A percentile compares a stretch with the other conserved stretches of the same genome.
These are phyloP conservation scores for Henckelia pumila DNA, from an alignment of 257 asterid species.

Conservation along the genomic window DNA sequence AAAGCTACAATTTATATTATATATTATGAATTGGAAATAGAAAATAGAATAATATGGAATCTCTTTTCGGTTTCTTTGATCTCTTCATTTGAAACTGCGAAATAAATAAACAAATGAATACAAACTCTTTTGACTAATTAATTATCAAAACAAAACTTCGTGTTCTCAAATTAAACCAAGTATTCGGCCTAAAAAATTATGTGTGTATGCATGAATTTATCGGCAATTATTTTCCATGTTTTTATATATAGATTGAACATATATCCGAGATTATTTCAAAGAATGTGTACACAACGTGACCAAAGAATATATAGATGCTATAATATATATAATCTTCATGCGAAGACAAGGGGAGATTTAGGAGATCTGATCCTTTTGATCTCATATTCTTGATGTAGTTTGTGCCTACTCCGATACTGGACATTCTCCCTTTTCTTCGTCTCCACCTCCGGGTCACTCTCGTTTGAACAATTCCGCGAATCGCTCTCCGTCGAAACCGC, in stretches of 20 bases:
- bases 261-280: background rate
- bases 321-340: background rate
- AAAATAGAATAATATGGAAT: no score
- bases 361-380: background rate
- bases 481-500: conserved; percentile 13
- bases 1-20: no score
- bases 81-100: no score
- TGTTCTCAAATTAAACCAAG: no score
- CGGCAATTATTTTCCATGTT: background rate
- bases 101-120: no score
- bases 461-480: background rate
- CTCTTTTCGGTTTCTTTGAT: no score
- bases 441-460: background rate
- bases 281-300: background rate
- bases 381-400: background rate
- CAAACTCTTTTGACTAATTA: no score
- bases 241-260: no score
- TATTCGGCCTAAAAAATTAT: background rate
- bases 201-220: background rate
- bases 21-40: no score
- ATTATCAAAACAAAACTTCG: background rate
- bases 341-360: background rate
- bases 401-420: background rate
- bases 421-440: background rate
- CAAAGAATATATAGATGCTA: no score